phyloP scores from a whole-genome alignment of 805 yeast genomes.

The Candida tallmaniae region DNA sequence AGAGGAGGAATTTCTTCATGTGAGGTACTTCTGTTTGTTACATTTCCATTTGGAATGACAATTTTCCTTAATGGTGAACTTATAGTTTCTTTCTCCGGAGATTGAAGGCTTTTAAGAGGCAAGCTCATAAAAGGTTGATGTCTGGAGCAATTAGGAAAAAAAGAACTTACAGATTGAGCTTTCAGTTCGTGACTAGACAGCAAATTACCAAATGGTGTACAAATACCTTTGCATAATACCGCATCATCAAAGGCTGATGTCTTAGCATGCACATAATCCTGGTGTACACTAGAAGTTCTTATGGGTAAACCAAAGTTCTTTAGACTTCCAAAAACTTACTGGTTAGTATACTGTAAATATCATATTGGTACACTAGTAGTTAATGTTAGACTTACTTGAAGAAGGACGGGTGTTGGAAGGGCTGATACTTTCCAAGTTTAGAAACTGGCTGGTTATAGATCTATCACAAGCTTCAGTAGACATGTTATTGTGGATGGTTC shows the following conservation, averaged over 20 bases:
- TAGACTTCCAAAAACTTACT: background rate
- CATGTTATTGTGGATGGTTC: too few relatives aligned
- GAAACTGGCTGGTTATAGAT: too few relatives aligned
- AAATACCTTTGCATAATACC: conserved; percentile 4
- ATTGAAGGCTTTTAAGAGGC: background rate
- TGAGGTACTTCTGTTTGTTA: too few relatives aligned
- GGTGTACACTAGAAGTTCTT: background rate
- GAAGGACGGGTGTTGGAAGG: background rate
- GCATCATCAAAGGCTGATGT: conserved; percentile 3
- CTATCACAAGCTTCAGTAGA: too few relatives aligned
- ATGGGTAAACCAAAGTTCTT: background rate
- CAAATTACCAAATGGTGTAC: conserved; percentile 2
- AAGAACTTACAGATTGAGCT: too few relatives aligned
- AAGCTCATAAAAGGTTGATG: background rate
- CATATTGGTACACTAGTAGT: background rate
- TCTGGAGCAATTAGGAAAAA: too few relatives aligned
- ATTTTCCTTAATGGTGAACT: conserved; percentile 4
- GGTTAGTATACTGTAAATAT: background rate
- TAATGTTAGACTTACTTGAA: too few relatives aligned
- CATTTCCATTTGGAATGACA: too few relatives aligned
- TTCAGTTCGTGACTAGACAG: background rate
- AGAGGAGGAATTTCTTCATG: too few relatives aligned
- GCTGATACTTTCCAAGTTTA: conserved; percentile 1
- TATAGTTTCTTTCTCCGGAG: background rate
- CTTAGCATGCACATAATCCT: background rate